Evolutionary conservation across 78 protist genomes (phyloP).

Genomic region (Dictyostelium purpureum): DNA sequence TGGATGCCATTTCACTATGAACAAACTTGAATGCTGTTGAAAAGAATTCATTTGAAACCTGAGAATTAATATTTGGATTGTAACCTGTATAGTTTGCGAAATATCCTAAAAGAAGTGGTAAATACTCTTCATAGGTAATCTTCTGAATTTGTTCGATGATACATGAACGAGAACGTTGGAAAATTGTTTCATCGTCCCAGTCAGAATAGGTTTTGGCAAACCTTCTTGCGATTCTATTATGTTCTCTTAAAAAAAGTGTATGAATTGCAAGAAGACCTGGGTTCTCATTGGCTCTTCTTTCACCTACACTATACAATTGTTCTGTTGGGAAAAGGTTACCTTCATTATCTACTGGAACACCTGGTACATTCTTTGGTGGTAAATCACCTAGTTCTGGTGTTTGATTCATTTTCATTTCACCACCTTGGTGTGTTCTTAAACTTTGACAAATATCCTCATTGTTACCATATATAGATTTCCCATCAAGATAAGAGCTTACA

Average conservation of each 20-base stretch:
- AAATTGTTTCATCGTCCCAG: constrained; percentile 33
- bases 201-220: background rate
- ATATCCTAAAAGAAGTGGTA: constrained; percentile 26
- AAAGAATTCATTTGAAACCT: constrained; percentile 56
- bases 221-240: constrained; percentile 63
- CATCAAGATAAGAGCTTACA: constrained; percentile 43
- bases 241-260: constrained; percentile 46
- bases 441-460: background rate
- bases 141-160: constrained; percentile 63
- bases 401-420: constrained; percentile 1
- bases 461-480: constrained; percentile 33
- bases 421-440: constrained; percentile 17
- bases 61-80: constrained; percentile 12
- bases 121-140: constrained; percentile 65
- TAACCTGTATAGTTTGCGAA: constrained; percentile 62
- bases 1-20: constrained; percentile 74
- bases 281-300: constrained; percentile 79
- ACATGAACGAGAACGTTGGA: constrained; percentile 66
- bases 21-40: constrained; percentile 76
- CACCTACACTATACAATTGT: constrained; percentile 63
- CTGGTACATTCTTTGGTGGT: constrained; percentile 47
- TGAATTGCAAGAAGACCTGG: constrained; percentile 62
- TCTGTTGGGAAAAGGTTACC: constrained; percentile 5
- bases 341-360: constrained; percentile 61
- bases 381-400: constrained; percentile 20